A percentile compares a stretch with the other conserved stretches of the same genome.
phyloP scores from a whole-genome alignment of 306 rosid species.

The Cucumis hystrix region DNA sequence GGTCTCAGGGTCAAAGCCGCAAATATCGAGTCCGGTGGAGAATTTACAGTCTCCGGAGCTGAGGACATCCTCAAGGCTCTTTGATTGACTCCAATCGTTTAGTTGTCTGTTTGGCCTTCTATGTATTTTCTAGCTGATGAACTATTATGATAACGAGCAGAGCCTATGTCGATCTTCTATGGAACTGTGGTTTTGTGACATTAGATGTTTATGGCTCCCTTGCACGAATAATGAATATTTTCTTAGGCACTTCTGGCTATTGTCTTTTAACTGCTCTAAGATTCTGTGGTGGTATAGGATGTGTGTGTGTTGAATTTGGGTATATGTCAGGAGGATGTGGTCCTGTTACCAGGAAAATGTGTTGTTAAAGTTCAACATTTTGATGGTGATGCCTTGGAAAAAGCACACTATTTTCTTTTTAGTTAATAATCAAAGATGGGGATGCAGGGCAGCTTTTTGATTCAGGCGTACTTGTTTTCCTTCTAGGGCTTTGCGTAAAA shows the following conservation, averaged over 20 bases:
- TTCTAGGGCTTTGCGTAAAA: neutral
- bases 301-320: neutral
- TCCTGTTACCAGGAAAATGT: neutral
- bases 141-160: neutral
- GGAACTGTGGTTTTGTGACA: neutral
- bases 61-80: slow-evolving; percentile 89
- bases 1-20: slow-evolving; percentile 80
- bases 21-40: slow-evolving; percentile 71
- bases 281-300: neutral
- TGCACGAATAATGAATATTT: neutral
- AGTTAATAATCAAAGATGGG: neutral
- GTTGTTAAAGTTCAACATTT: neutral
- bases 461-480: neutral
- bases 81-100: slow-evolving; percentile 15
- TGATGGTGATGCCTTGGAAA: neutral
- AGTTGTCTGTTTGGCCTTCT: neutral
- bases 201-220: neutral
- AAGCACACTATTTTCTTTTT: neutral
- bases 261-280: neutral
- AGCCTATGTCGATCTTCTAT: neutral
- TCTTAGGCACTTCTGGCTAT: neutral
- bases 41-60: slow-evolving; percentile 70
- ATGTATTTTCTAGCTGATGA: neutral
- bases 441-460: neutral
- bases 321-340: neutral